Evolutionary conservation across 345 rosid genomes (phyloP).

Genomic region (Salix brachista): DNA sequence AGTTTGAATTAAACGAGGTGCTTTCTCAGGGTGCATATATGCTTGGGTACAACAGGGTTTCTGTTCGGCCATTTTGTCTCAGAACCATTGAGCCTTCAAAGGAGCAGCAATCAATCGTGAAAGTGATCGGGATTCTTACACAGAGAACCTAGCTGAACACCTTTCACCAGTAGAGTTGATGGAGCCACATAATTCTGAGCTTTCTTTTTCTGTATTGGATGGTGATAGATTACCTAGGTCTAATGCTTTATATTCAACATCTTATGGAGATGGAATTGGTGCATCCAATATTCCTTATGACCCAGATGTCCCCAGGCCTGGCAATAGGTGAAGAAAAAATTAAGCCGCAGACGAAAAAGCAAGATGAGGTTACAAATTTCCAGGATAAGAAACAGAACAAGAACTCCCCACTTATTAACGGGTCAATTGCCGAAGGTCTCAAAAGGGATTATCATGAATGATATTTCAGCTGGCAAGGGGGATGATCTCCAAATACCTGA

Average conservation of each 20-base stretch:
- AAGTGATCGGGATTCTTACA: no score
- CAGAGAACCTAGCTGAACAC: no score
- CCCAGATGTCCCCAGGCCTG: no score
- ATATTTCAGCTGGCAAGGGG: constrained; percentile 13
- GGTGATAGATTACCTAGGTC: background rate
- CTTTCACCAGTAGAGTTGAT: background rate
- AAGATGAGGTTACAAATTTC: constrained; percentile 1
- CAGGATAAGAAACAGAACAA: constrained; percentile 18
- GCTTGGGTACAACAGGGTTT: no score
- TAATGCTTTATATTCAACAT: background rate
- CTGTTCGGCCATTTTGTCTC: no score
- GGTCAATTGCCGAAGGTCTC: constrained; percentile 4
- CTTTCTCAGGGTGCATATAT: no score
- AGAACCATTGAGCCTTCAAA: no score
- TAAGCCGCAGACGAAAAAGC: constrained; percentile 6
- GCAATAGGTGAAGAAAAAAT: background rate
- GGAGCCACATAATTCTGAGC: background rate
- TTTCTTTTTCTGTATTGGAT: background rate
- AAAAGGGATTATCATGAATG: constrained; percentile 18
- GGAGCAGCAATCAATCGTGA: no score
- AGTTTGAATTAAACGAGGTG: no score
- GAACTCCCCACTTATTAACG: background rate
- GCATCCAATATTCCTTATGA: no score
- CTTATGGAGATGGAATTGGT: no score
- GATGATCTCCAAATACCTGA: constrained; percentile 17